Base-by-base conservation (phyloP, 129 eudicot genomes). In the Calendula officinalis region DNA sequence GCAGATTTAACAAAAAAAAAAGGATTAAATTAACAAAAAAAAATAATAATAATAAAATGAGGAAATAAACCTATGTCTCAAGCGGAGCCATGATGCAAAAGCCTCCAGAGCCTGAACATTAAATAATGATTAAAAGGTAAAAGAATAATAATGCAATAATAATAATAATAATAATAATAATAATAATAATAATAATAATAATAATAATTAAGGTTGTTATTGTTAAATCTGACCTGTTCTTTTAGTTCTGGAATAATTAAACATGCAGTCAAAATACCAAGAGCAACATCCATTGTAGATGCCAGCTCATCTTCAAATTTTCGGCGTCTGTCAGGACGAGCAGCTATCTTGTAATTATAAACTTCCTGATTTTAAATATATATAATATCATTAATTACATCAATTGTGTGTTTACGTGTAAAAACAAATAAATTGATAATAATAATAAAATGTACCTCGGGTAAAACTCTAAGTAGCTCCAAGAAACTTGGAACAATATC, bases 51-150 rank as follows among this genome's bases (percentile, higher is more conserved):
- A 16, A 15, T 37, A 35, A 22, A 50, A 47, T 27, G 8, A 0
- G 12, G 8, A 38, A 47, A 36, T 46, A 49, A 72, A 94, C 99
- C 99, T 85, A 77, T 90, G 97, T 75, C 95, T 84, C 73, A 94
- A 79, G 60, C 99, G 97, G 66, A 94, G 84, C 97, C 99, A 94
- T 64, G 99, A 94, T 59, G 99, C 88, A 82, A 94, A 94, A 55
- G 97, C 99, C 86, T 94, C 99, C 38, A 94, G 86, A 65, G 86
- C 99, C 99, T 94, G 97, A 46, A 50, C 48, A 36, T 33, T 12
- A 39, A 50, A 39, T 63, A 42, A 77, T 62, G 30, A 43, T 60
- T 47, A 73, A 50, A 67, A 71, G 8, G 43, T 22, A 35, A 17
- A 17, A 52, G 71, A 44, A n/a, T n/a, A n/a, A n/a, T n/a, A n/a